These are phyloP conservation scores for Cercospora canescens DNA, from an alignment of 2,329 filamentous ascomycete genomes.

Conservation along the genomic window DNA sequence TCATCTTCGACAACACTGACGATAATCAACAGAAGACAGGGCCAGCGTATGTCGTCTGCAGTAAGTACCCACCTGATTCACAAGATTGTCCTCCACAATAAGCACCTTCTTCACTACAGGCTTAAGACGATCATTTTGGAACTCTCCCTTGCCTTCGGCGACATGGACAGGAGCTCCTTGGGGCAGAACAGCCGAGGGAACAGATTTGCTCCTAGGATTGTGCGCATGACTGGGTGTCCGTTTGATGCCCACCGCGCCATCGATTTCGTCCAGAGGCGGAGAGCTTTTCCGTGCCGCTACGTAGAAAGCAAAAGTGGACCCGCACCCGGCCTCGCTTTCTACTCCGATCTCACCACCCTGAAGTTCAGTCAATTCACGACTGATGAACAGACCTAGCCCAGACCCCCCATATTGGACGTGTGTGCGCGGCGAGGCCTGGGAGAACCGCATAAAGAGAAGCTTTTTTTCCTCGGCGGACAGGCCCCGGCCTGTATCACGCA, in stretches of 20 bases:
- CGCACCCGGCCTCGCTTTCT: constrained; percentile 63
- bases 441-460: constrained; percentile 74
- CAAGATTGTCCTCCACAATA: constrained; percentile 49
- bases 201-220: constrained; percentile 20
- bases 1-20: neutral
- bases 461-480: constrained; percentile 70
- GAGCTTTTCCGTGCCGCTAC: constrained; percentile 64
- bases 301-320: constrained; percentile 77
- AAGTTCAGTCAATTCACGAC: constrained; percentile 73
- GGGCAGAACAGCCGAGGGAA: constrained; percentile 8
- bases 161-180: constrained; percentile 2
- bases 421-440: constrained; percentile 73
- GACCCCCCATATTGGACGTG: constrained; percentile 79
- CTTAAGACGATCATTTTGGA: neutral
- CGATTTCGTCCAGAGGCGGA: constrained; percentile 34
- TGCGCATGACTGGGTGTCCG: constrained; percentile 4
- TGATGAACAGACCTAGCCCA: constrained; percentile 77
- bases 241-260: constrained; percentile 18
- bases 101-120: constrained; percentile 30
- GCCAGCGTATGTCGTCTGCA: neutral
- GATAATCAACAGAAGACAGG: neutral
- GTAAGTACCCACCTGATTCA: constrained; percentile 27
- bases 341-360: constrained; percentile 81
- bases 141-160: constrained; percentile 1
- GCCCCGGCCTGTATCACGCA: constrained; percentile 71